A percentile compares a stretch with the other conserved stretches of the same genome.
Evolutionary conservation across 805 yeast genomes (phyloP).

Genomic region (Saturnispora bothae): DNA sequence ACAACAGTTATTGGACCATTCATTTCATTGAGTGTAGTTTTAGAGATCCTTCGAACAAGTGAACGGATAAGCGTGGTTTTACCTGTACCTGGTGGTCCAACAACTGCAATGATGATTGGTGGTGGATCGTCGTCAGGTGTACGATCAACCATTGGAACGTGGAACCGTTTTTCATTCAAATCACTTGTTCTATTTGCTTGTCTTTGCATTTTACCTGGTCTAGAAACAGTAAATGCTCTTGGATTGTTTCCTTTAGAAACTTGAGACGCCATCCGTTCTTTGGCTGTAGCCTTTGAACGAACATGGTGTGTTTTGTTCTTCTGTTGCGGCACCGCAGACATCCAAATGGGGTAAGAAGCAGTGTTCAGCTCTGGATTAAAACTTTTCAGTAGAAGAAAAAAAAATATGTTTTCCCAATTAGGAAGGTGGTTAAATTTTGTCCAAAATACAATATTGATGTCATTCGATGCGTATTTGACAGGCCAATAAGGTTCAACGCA

Average conservation of each 20-base stretch:
- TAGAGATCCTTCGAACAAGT: conserved; percentile 75
- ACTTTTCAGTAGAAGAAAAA: background rate
- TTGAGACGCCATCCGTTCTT: conserved; percentile 79
- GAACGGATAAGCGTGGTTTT: conserved; percentile 89
- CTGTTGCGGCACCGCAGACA: conserved; percentile 19
- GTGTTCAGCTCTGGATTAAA: too few species aligned
- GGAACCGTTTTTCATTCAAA: conserved; percentile 69
- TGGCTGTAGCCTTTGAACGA: conserved; percentile 48
- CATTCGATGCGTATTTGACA: background rate
- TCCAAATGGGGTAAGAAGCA: too few species aligned
- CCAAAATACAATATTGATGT: background rate
- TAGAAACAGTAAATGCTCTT: conserved; percentile 72
- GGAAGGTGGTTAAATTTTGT: too few species aligned
- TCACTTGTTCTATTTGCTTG: conserved; percentile 82
- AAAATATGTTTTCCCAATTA: background rate
- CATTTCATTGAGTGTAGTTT: conserved; percentile 74
- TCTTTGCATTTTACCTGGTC: conserved; percentile 78
- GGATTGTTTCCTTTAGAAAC: conserved; percentile 53
- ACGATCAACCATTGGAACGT: conserved; percentile 95
- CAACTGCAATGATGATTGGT: conserved; percentile 91
- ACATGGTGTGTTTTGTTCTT: conserved; percentile 75
- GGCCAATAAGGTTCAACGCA: too few species aligned
- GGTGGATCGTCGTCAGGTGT: conserved; percentile 98
- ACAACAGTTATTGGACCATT: conserved; percentile 97
- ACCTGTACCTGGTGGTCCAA: conserved; percentile 99